Conservation (phyloP, 2,329 filamentous ascomycete genomes). For the Fusarium nurragi region DNA sequence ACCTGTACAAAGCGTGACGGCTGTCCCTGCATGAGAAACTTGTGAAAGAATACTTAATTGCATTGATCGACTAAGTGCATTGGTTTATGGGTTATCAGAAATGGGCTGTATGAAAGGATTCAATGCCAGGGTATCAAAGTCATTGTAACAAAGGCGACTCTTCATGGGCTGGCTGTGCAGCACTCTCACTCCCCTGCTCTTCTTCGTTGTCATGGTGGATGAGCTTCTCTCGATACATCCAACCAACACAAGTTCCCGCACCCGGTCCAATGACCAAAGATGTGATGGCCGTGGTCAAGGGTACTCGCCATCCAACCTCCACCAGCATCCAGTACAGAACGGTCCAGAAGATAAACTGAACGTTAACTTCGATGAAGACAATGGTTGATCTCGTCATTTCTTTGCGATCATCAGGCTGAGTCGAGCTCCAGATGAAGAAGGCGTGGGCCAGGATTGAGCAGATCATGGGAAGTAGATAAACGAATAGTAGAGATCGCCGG, state of each 20-base stretch:
- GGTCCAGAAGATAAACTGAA: constrained; percentile 56
- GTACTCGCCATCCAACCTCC: constrained; percentile 58
- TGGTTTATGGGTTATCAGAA: constrained; percentile 22
- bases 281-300: constrained; percentile 46
- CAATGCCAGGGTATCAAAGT: constrained; percentile 9
- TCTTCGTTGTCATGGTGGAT: constrained; percentile 40
- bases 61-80: constrained; percentile 29
- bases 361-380: constrained; percentile 59
- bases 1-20: constrained; percentile 42
- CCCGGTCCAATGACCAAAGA: constrained; percentile 51
- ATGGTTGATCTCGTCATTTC: constrained; percentile 61
- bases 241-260: constrained; percentile 51
- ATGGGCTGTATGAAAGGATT: not conserved
- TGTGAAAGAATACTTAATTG: constrained; percentile 30
- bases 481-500: constrained; percentile 49
- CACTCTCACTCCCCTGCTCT: constrained; percentile 21
- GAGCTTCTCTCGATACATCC: constrained; percentile 53
- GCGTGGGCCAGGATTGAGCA: constrained; percentile 56
- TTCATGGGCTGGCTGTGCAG: constrained; percentile 41
- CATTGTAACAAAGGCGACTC: constrained; percentile 49
- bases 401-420: constrained; percentile 55
- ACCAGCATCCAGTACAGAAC: constrained; percentile 64
- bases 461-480: constrained; percentile 58
- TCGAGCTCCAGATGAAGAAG: constrained; percentile 53
- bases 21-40: constrained; percentile 24